These are phyloP conservation scores for Infundibulicybe gibba DNA, from an alignment of 768 basidiomycete genomes.

Conservation along the genomic window DNA sequence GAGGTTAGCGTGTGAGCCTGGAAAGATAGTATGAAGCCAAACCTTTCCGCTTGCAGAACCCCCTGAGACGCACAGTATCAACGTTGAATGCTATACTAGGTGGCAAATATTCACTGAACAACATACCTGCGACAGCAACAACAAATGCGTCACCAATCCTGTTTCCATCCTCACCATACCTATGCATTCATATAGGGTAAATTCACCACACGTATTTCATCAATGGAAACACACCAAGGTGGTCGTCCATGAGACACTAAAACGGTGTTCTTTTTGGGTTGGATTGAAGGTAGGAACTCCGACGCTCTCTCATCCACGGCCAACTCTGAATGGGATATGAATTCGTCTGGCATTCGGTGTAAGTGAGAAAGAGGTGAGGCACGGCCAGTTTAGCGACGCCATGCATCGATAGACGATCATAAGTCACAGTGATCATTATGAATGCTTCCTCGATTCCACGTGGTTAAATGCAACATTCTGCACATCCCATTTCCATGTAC, in stretches of 20 bases:
- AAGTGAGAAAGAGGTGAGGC: too few relatives aligned
- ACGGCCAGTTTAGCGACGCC: too few relatives aligned
- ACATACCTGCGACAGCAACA: conserved; percentile 75
- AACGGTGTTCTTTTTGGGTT: conserved; percentile 68
- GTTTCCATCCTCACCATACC: conserved; percentile 78
- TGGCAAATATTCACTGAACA: background rate
- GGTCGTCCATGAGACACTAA: conserved; percentile 83
- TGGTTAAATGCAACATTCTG: too few relatives aligned
- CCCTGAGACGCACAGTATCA: conserved; percentile 32
- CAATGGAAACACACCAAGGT: conserved; percentile 55
- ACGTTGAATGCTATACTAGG: background rate
- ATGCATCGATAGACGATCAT: background rate
- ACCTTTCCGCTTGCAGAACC: conserved; percentile 90
- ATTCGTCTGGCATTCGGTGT: conserved; percentile 15
- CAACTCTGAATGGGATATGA: conserved; percentile 8
- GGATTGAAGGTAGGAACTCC: conserved; percentile 21
- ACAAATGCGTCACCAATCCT: conserved; percentile 76
- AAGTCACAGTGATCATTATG: background rate
- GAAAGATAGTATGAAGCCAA: conserved; percentile 8
- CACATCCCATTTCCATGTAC: too few relatives aligned
- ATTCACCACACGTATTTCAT: too few relatives aligned
- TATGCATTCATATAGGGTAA: conserved; percentile 17
- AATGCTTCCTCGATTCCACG: too few relatives aligned
- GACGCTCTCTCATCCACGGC: conserved; percentile 5
- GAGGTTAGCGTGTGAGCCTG: conserved; percentile 1